Conservation (phyloP, 2,329 filamentous ascomycete genomes). For the Elsinoe perseae region DNA sequence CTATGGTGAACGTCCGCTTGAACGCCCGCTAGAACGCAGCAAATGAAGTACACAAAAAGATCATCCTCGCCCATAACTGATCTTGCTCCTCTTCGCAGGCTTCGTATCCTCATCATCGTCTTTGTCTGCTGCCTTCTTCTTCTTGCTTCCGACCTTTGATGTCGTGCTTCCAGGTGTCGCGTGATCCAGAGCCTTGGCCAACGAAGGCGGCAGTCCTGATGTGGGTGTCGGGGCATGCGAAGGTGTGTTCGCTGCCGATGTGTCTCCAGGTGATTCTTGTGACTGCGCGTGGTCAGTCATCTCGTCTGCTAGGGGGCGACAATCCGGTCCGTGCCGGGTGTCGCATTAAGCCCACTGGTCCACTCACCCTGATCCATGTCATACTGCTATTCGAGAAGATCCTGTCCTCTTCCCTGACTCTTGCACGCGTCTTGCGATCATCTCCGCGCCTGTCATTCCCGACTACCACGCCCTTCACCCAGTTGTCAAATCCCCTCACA, state of each 20-base stretch:
- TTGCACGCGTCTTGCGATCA: conserved; percentile 57
- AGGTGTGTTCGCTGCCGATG: conserved; percentile 33
- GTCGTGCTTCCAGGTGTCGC: conserved; percentile 32
- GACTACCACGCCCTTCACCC: conserved; percentile 73
- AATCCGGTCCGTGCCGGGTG: neutral
- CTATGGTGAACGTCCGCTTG: too few relatives aligned
- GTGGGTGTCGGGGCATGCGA: conserved; percentile 43
- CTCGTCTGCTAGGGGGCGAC: neutral
- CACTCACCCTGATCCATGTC: conserved; percentile 30
- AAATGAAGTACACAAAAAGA: neutral
- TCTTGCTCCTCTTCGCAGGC: conserved; percentile 41
- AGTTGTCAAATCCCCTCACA: conserved; percentile 94
- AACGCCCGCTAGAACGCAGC: conserved; percentile 19
- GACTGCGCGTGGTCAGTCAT: conserved; percentile 11
- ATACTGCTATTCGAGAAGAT: conserved; percentile 50
- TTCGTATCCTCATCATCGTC: conserved; percentile 42
- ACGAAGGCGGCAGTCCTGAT: conserved; percentile 38
- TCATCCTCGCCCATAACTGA: conserved; percentile 43
- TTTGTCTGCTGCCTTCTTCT: conserved; percentile 38
- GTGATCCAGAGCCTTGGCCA: conserved; percentile 37
- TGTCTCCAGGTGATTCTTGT: conserved; percentile 34
- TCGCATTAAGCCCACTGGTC: neutral
- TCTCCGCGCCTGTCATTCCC: conserved; percentile 31
- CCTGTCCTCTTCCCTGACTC: conserved; percentile 60
- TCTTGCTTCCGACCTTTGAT: conserved; percentile 33